Evolutionary conservation across 306 rosid genomes (phyloP).

Genomic region (Corylus avellana): DNA sequence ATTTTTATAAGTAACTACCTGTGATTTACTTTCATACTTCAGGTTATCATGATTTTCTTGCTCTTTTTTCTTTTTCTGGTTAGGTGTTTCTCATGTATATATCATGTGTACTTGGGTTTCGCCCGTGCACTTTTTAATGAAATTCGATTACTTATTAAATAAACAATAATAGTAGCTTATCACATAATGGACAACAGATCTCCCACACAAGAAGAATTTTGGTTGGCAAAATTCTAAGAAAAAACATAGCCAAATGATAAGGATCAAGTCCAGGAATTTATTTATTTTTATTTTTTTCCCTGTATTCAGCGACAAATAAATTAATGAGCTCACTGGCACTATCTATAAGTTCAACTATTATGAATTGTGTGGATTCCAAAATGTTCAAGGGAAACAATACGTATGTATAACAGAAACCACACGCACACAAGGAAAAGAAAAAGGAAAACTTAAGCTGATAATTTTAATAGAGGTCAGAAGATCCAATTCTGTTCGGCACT

Average conservation of each 20-base stretch:
- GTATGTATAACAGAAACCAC: neutral
- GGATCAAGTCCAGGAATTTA: neutral
- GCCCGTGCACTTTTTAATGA: too few species aligned
- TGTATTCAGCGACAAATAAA: neutral
- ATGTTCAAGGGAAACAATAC: neutral
- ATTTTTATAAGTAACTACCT: too few species aligned
- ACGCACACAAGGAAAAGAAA: neutral
- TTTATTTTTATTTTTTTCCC: neutral
- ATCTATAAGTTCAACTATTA: neutral
- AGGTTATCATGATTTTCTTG: too few species aligned
- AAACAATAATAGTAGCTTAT: too few species aligned
- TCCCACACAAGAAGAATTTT: too few species aligned
- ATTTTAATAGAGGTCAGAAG: conserved; percentile 5
- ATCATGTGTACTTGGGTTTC: too few species aligned
- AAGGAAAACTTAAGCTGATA: neutral
- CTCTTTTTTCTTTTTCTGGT: too few species aligned
- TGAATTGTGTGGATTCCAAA: neutral
- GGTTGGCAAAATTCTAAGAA: neutral
- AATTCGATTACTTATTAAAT: too few species aligned
- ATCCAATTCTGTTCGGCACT: neutral
- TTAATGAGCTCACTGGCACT: neutral
- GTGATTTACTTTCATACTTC: too few species aligned
- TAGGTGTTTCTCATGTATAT: too few species aligned
- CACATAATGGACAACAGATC: too few species aligned
- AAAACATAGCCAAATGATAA: neutral